Conservation (phyloP, 306 rosid genomes). For the Medicago arabica region DNA sequence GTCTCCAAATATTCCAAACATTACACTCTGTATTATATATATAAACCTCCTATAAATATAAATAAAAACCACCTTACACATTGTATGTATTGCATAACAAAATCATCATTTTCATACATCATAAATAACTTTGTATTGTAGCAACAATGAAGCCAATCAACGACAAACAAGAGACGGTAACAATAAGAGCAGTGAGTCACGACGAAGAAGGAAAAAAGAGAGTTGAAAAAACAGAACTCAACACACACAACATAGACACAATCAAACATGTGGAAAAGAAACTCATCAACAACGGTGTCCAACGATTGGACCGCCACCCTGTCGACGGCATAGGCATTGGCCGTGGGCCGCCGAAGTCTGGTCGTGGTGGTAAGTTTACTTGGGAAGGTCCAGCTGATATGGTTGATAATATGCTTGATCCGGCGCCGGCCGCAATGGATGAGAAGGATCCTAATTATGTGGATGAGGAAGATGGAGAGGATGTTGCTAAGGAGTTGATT, state of each 20-base stretch:
- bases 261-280: slow-evolving; percentile 71
- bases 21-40: no score
- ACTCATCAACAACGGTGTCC: slow-evolving; percentile 67
- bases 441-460: slow-evolving; percentile 80
- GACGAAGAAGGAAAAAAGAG: slow-evolving; percentile 73
- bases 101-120: not conserved
- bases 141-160: slow-evolving; percentile 59
- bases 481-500: slow-evolving; percentile 47
- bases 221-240: slow-evolving; percentile 59
- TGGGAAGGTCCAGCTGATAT: slow-evolving; percentile 79
- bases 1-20: not conserved
- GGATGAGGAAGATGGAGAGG: slow-evolving; percentile 61
- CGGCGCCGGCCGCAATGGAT: slow-evolving; percentile 72
- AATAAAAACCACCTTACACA: not conserved
- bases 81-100: not conserved
- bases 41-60: slow-evolving; percentile 19
- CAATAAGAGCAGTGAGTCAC: slow-evolving; percentile 61
- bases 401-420: slow-evolving; percentile 48
- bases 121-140: not conserved
- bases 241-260: slow-evolving; percentile 66
- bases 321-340: slow-evolving; percentile 55
- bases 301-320: slow-evolving; percentile 78
- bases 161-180: slow-evolving; percentile 58
- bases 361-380: slow-evolving; percentile 84
- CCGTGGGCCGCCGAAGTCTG: slow-evolving; percentile 64